Evolutionary conservation across 192 early-diverging fungal species (phyloP), one percentile per base, ranked within the genome.

Genomic region (Lunasporangiospora selenospora): DNA sequence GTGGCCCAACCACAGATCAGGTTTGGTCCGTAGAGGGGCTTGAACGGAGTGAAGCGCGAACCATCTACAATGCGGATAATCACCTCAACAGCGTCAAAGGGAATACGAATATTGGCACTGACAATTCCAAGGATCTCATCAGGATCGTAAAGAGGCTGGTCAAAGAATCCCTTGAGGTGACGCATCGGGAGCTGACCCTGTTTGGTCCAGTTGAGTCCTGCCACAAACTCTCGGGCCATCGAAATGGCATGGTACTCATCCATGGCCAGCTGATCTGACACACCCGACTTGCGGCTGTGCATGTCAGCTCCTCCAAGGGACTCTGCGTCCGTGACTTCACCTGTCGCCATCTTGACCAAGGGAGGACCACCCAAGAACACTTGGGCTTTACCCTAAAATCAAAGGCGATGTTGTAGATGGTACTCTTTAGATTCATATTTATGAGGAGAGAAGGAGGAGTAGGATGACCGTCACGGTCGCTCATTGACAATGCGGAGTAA

Each of bases 361-460:
- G 87, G 87, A 42, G 87, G 87, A 11, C 87, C 87, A 37, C 87
- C 87, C 38, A 89, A 60, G 58, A 87, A 89, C 9, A 89, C 87
- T 51, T 86, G 81, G 30, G 87, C 87, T 53, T 87, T 78, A 39
- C 85, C 82, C 80, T 78, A 50, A 32, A 23, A n/a, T 31, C 30
- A 8, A 12, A n/a, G 7, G 7, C 3, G 24, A 47, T 10, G 5
- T 21, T 47, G 36, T 8, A 9, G 51, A 34, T 0, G 15, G 33
- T 6, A 33, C 19, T n/a, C n/a, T n/a, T n/a, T n/a, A n/a, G n/a
- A n/a, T n/a, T n/a, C n/a, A n/a, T n/a, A n/a, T n/a, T n/a, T n/a
- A n/a, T n/a, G n/a, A n/a, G n/a, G n/a, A n/a, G n/a, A n/a, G n/a
- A n/a, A n/a, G n/a, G n/a, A n/a, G 16, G 19, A 42, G 41, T 42